Conservation (phyloP, 495 filamentous ascomycete genomes). For the Penicillium macrosclerotiorum region DNA sequence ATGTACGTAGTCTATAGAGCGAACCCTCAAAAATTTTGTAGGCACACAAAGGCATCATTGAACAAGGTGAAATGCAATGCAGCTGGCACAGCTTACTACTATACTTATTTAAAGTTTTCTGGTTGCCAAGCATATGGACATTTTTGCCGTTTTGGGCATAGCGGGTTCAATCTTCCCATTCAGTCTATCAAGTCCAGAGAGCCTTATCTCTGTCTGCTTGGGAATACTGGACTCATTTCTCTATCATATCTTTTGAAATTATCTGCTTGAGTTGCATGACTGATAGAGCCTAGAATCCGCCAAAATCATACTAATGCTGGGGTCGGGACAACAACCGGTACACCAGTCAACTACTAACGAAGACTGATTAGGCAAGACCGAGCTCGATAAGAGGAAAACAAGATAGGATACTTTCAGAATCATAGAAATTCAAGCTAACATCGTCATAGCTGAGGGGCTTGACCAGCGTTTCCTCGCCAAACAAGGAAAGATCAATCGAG, state of each 20-base stretch:
- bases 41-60: not conserved
- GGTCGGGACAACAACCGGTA: no score
- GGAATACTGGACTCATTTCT: no score
- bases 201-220: slow-evolving; percentile 9
- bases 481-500: slow-evolving; percentile 26
- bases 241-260: no score
- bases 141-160: slow-evolving; percentile 38
- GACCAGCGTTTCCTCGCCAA: slow-evolving; percentile 26
- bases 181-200: slow-evolving; percentile 25
- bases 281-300: no score
- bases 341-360: no score
- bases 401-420: slow-evolving; percentile 1
- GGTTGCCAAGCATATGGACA: slow-evolving; percentile 24
- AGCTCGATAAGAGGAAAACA: not conserved
- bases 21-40: no score
- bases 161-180: slow-evolving; percentile 20
- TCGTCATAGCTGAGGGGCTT: not conserved
- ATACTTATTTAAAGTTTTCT: not conserved
- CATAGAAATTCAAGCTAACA: not conserved
- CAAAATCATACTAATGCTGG: no score
- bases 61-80: not conserved
- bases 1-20: no score
- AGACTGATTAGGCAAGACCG: not conserved
- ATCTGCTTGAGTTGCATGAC: no score
- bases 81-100: no score